Conservation (phyloP, 352 stramenopile genomes). For the Phytophthora europaea region DNA sequence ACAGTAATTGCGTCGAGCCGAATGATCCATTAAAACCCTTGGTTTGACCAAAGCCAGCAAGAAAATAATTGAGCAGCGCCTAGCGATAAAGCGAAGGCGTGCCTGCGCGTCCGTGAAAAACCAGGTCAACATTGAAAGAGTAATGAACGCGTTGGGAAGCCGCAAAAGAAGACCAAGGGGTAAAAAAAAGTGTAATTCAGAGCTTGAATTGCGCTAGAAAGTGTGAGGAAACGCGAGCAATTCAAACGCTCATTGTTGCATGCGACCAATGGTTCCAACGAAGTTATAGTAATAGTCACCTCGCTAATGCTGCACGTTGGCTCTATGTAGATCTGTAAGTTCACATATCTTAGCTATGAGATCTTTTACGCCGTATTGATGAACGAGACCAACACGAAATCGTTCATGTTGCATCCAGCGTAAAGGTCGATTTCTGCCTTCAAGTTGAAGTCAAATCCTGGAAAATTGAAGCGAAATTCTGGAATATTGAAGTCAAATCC, state of each 20-base stretch:
- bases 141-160: not conserved
- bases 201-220: not conserved
- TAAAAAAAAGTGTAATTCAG: not conserved
- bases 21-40: not conserved
- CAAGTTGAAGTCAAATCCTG: constrained; percentile 2
- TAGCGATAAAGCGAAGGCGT: not conserved
- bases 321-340: not conserved
- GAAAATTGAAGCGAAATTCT: not conserved
- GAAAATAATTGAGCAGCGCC: not conserved
- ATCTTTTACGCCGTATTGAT: too few relatives aligned
- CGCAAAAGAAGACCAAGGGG: not conserved
- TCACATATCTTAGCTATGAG: too few relatives aligned
- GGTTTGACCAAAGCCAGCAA: not conserved
- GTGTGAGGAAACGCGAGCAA: not conserved
- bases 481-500: not conserved
- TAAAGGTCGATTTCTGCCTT: not conserved
- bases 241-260: not conserved
- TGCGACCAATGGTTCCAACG: too few relatives aligned
- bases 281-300: not conserved
- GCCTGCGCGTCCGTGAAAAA: not conserved
- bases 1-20: not conserved
- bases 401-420: too few relatives aligned
- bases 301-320: not conserved
- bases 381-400: too few relatives aligned
- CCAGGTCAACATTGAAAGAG: not conserved